Evolutionary conservation across 345 rosid species (phyloP).

Genomic region (Trapa bicornis): DNA sequence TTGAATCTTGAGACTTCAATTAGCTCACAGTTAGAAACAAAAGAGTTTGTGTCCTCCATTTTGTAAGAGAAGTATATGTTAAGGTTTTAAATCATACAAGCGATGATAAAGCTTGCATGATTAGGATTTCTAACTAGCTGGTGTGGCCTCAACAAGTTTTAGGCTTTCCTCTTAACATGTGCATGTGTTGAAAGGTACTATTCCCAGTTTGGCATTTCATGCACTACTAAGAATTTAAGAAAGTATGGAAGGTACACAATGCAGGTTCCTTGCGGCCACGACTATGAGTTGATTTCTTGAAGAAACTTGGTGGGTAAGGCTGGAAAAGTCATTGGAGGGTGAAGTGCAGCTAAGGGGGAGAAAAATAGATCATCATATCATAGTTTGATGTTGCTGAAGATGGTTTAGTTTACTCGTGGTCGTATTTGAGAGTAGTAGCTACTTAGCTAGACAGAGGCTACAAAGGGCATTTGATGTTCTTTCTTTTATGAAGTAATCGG

Average conservation of each 20-base stretch:
- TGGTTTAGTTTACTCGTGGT: background rate
- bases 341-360: background rate
- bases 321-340: background rate
- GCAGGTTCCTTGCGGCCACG: background rate
- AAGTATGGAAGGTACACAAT: background rate
- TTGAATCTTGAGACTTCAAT: conserved; percentile 16
- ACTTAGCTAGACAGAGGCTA: background rate
- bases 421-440: background rate
- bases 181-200: background rate
- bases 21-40: conserved; percentile 11
- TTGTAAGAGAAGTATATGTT: conserved; percentile 17
- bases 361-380: background rate
- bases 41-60: conserved; percentile 46
- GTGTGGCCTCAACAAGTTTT: background rate
- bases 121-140: background rate
- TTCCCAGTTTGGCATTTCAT: background rate
- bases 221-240: background rate
- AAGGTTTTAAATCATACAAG: background rate
- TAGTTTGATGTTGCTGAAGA: background rate
- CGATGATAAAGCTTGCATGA: background rate
- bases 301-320: background rate
- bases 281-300: background rate
- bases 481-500: background rate
- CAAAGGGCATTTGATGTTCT: background rate
- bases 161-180: background rate